Conservation (phyloP, 768 basidiomycete genomes). For the Mycena chlorophos region DNA sequence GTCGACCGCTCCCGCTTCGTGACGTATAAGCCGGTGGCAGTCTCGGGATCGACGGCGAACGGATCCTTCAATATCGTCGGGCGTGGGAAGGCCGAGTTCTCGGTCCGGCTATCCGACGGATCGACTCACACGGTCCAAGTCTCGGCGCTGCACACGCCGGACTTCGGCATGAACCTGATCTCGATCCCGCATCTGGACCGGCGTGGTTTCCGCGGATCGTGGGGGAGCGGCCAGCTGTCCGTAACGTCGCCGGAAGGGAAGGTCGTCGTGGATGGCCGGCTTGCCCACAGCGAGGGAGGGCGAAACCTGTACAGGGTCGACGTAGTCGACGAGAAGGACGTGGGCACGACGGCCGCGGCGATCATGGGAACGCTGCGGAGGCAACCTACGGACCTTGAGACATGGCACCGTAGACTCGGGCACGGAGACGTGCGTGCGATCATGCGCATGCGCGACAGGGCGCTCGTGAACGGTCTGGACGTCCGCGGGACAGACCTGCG, state of each 20-base stretch:
- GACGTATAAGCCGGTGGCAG: background rate
- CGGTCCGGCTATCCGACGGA: background rate
- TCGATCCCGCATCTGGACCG: background rate
- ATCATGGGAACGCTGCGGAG: constrained; percentile 9
- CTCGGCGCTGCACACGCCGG: background rate
- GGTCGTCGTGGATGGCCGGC: background rate
- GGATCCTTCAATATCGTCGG: constrained; percentile 1
- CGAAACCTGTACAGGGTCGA: background rate
- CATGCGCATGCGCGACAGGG: constrained; percentile 8
- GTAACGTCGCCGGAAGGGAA: background rate
- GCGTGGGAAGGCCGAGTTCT: background rate
- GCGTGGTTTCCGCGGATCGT: background rate
- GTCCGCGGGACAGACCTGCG: constrained; percentile 7
- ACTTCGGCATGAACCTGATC: constrained; percentile 1
- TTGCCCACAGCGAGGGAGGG: background rate
- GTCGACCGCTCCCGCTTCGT: background rate
- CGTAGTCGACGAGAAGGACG: background rate
- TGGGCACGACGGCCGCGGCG: background rate
- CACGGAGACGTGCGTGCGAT: constrained; percentile 22
- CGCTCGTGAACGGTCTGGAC: constrained; percentile 25
- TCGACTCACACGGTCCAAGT: background rate
- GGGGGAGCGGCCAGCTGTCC: background rate
- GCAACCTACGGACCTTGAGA: constrained; percentile 22
- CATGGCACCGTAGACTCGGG: constrained; percentile 30
- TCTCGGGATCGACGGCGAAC: background rate